Evolutionary conservation across 2,329 filamentous ascomycete species (phyloP).

Genomic region (Penicillium rolfsii): DNA sequence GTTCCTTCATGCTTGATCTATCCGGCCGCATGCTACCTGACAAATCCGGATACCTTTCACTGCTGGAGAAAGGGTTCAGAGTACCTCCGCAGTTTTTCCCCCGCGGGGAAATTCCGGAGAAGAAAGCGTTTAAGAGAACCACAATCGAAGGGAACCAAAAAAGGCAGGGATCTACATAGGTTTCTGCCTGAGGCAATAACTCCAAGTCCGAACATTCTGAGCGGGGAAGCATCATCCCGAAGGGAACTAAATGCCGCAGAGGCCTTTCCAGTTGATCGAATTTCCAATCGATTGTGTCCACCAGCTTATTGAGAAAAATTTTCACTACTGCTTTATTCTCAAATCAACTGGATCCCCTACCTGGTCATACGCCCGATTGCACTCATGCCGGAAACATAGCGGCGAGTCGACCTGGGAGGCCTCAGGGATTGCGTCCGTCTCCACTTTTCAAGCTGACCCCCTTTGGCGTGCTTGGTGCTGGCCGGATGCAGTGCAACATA

Average conservation of each 20-base stretch:
- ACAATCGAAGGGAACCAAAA: neutral
- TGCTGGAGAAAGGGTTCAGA: neutral
- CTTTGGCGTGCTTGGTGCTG: neutral
- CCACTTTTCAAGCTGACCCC: neutral
- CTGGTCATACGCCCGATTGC: neutral
- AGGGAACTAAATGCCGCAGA: no score
- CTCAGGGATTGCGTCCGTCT: neutral
- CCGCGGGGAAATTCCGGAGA: neutral
- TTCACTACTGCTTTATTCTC: no score
- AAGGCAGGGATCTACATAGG: neutral
- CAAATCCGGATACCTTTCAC: neutral
- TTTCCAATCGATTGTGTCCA: no score
- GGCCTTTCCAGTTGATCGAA: no score
- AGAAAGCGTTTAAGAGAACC: neutral
- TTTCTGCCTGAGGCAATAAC: neutral
- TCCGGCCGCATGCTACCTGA: neutral
- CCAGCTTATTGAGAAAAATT: no score
- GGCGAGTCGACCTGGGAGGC: neutral
- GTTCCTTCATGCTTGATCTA: neutral
- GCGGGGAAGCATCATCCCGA: neutral
- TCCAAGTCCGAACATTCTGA: conserved; percentile 9
- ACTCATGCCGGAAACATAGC: neutral
- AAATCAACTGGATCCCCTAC: no score
- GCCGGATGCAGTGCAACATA: neutral
- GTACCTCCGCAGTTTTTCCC: neutral